A percentile compares a stretch with the other conserved stretches of the same genome.
Conservation (phyloP, 2,329 filamentous ascomycete genomes). For the Emmonsiellopsis sp. region DNA sequence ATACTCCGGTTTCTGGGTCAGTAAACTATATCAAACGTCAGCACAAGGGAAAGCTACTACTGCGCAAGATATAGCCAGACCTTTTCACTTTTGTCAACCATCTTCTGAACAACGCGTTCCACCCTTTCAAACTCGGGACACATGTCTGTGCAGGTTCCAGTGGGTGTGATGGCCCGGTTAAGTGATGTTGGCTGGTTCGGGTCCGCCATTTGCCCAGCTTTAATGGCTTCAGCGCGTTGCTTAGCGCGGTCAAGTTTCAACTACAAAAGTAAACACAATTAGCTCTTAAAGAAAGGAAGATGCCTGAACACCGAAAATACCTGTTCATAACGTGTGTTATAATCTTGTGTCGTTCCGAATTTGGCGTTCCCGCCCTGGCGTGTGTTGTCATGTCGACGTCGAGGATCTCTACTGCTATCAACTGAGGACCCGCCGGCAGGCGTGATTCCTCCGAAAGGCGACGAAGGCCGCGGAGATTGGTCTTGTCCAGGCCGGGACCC, state of each 20-base stretch:
- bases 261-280: constrained; percentile 21
- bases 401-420: constrained; percentile 12
- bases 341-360: constrained; percentile 4
- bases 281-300: neutral
- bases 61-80: constrained; percentile 24
- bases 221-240: constrained; percentile 43
- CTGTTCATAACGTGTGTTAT: constrained; percentile 14
- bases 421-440: constrained; percentile 1
- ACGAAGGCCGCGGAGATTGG: neutral
- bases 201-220: constrained; percentile 45
- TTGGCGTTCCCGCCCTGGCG: neutral
- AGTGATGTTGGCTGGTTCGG: constrained; percentile 52
- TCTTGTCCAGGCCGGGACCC: neutral
- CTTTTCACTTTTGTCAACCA: constrained; percentile 52
- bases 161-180: constrained; percentile 51
- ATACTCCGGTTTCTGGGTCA: constrained; percentile 23
- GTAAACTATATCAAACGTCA: constrained; percentile 20
- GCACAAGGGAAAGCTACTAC: neutral
- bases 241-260: constrained; percentile 41
- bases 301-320: constrained; percentile 6
- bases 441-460: neutral
- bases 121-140: constrained; percentile 55
- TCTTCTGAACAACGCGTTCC: constrained; percentile 51
- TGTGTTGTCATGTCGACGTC: constrained; percentile 1
- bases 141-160: constrained; percentile 55